A percentile compares a stretch with the other conserved stretches of the same genome.
These are phyloP conservation scores for Termitomyces sp. DNA, from an alignment of 768 basidiomycete genomes.

Conservation along the genomic window DNA sequence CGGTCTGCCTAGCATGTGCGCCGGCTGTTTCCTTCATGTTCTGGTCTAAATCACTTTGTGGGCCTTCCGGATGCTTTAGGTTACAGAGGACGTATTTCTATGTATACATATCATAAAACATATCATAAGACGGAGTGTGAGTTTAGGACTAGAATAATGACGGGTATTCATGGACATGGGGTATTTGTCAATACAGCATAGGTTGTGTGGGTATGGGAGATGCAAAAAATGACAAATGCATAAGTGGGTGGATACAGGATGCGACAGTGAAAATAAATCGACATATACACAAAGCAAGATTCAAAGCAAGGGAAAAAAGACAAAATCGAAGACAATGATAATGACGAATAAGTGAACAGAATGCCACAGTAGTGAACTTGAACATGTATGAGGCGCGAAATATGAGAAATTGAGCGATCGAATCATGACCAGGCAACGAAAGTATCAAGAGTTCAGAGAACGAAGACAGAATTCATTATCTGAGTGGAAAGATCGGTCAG, in stretches of 20 bases:
- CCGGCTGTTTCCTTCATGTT: no score
- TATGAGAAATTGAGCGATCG: not conserved
- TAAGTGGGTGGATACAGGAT: not conserved
- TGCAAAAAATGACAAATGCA: not conserved
- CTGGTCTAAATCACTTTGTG: no score
- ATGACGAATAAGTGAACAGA: not conserved
- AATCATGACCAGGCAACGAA: not conserved
- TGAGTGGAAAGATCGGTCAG: not conserved
- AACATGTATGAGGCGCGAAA: no score
- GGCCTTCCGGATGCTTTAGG: no score
- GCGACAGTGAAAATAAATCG: not conserved
- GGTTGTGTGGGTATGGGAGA: not conserved
- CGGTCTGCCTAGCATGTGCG: no score
- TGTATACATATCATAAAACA: not conserved
- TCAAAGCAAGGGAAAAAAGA: not conserved
- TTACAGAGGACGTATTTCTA: no score
- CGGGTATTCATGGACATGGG: no score
- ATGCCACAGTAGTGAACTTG: not conserved
- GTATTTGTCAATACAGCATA: not conserved
- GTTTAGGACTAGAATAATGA: not conserved
- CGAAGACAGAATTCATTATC: constrained; percentile 2
- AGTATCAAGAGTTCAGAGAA: not conserved
- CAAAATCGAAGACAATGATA: not conserved
- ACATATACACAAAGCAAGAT: not conserved
- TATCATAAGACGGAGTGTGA: not conserved